Base-by-base conservation (phyloP, 139 green algal genomes). In the Chlorella ohadii region DNA sequence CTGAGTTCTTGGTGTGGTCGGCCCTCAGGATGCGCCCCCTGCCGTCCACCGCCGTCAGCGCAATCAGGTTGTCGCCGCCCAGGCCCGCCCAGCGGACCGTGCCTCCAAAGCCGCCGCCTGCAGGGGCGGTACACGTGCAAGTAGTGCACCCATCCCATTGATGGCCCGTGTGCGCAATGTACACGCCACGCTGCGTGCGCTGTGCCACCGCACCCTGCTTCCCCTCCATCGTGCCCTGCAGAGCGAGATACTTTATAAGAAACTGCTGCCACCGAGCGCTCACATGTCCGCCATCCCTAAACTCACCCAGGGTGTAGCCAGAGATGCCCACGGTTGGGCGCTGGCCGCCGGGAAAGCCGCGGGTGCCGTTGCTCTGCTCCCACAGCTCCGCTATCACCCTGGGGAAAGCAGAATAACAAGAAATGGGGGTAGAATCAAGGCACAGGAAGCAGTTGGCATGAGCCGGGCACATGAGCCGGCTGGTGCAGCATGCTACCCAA, bases 351-450 rank as follows among this genome's bases (percentile, higher is more conserved):
- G 65, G 65, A 15, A 72, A 72, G n/a, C 28, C 65, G 4, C 65
- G 65, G 6, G 65, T 72, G 31, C 65, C 65, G 65, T 72, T 72
- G 65, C 65, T 72, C 65, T 72, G 65, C 65, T 72, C 11, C 65
- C 65, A 72, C 65, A 72, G 65, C n/a, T 38, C n/a, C 17, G 65
- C 65, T 22, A 72, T 72, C 31, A 72, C 65, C 31, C 65, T 72
- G n/a, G 44, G 44, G 44, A 51, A n/a, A 51, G 44, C 65, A 39
- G 6, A 5, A 1, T 11, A 27, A 31, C 23, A 23, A 23, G 25
- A 66, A 51, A 9, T 9, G 44, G 44, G 44, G 7, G 9, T 51
- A 9, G 44, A 9, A n/a, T n/a, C n/a, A 9, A 51, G 44, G 44
- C 44, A 51, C 44, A 51, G n/a, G n/a, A n/a, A n/a, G n/a, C n/a